Evolutionary conservation across 495 filamentous ascomycete genomes (phyloP), one percentile per base, ranked within the genome.

Genomic region (Bathelium albidoporum): DNA sequence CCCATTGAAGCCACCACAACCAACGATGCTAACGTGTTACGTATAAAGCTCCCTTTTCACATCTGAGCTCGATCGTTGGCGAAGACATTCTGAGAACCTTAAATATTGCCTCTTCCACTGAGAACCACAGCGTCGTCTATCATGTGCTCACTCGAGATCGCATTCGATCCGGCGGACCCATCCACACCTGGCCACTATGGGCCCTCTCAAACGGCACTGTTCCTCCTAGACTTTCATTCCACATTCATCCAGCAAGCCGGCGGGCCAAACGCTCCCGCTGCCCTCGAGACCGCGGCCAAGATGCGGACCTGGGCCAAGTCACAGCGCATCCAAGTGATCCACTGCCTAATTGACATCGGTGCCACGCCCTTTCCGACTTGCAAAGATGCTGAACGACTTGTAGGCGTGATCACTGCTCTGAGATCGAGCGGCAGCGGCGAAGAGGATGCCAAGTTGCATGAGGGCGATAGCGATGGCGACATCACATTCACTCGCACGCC

Each of bases 141-240:
- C 60, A 70, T 66, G 64, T 32, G 63, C 14, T 39, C 66, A 20
- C 53, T 64, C 58, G 36, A 52, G 41, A 34, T 31, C 16, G 34
- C 53, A 4, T 66, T 70, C 32, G 49, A 67, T 59, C 1, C 63
- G 14, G 43, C 61, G 34, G 63, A 70, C 62, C 24, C 29, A 36
- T 60, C 69, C 58, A 63, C 69, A 45, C 71, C 70, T 36, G 65
- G 70, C 26, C 61, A 69, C 62, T 74, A 74, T 58, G 59, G 49
- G 18, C 66, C 71, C 11, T 65, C 60, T 2, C 71, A 74, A 52
- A 76, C 74, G 1, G 74, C 74, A 2, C 60, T 76, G 2, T 66
- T 76, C 32, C 68, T 76, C 0, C 60, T 74, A 0, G 74, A 76
- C 64, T 76, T 70, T 59, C 73, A 76, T 64, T 41, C 64, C 59